Evolutionary conservation across 192 early-diverging fungal species (phyloP), one percentile per base, ranked within the genome.

Genomic region (Rhizoclosmatium globosum): DNA sequence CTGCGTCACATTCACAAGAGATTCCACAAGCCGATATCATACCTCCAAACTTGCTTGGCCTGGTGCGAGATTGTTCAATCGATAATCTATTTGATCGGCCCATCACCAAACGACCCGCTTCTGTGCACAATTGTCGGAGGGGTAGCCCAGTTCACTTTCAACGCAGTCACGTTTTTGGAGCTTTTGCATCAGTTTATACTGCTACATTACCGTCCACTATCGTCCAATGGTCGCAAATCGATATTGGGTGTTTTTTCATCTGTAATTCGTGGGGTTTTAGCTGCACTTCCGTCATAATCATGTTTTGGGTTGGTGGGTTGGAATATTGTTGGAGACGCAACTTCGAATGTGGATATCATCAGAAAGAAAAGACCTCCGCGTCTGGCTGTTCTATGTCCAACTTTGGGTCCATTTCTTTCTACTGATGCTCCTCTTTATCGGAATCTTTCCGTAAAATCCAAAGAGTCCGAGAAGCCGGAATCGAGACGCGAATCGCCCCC

Each of bases 271-370:
- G 68, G 68, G 68, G 68, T n/a, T 17, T 19, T 47, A 6, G n/a
- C 68, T 15, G 31, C 46, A 19, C 7, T 69, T 41, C 13, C 15
- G 17, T 31, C 17, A 45, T 39, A 7, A 19, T 11, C 45, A 38
- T 47, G 41, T 69, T 69, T 69, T 7, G 6, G 15, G 31, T 47
- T 19, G n/a, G 46, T 13, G 15, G n/a, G 11, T 9, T 7, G 68
- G 17, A 13, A 39, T 39, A 46, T 69, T 45, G 15, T 69, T 47
- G 68, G 68, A 19, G 45, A 47, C 46, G 68, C 68, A 19, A 46
- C 41, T 69, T 69, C 15, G 68, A 69, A 47, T 69, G 68, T 69
- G 68, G 68, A 69, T 69, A 9, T 69, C 68, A 46, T 69, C 68
- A 15, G 31, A 17, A 9, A 45, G 46, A 13, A 46, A 15, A 19